Evolutionary conservation across 352 stramenopile species (phyloP).

Genomic region (Globisporangium abappressorium): DNA sequence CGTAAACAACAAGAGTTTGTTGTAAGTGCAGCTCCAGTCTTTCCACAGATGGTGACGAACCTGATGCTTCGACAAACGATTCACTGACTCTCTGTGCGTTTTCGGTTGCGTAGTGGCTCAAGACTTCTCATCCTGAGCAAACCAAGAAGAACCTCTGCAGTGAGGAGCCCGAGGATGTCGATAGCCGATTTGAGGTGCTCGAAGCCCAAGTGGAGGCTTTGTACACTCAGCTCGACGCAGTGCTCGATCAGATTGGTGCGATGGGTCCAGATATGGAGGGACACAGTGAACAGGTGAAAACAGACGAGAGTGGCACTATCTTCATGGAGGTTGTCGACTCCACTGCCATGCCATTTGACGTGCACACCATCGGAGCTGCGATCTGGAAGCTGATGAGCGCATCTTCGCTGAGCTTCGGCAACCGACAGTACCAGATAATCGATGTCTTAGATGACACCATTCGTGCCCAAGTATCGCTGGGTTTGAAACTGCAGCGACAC

Average conservation of each 20-base stretch:
- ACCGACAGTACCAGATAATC: slow-evolving; percentile 5
- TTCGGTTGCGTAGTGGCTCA: slow-evolving; percentile 6
- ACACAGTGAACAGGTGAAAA: slow-evolving; percentile 4
- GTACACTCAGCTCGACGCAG: neutral
- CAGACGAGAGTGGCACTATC: neutral
- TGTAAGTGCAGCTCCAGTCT: neutral
- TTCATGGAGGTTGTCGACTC: slow-evolving; percentile 10
- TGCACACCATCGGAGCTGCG: neutral
- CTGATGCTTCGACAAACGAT: neutral
- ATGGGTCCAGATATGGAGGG: neutral
- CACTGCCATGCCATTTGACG: slow-evolving; percentile 5
- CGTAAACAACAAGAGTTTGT: slow-evolving; percentile 22
- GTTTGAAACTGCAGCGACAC: neutral
- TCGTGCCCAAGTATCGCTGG: slow-evolving; percentile 1
- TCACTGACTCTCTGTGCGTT: neutral
- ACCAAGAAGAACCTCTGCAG: neutral
- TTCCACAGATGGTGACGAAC: too few relatives aligned
- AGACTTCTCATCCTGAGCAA: neutral
- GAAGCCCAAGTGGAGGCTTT: neutral
- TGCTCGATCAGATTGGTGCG: neutral
- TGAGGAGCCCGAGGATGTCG: neutral
- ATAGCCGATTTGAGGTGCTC: slow-evolving; percentile 7
- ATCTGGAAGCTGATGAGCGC: slow-evolving; percentile 11
- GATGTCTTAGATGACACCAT: neutral
- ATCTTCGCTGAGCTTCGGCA: slow-evolving; percentile 1